Percentiles rank a stretch among this genome's conserved stretches.
Evolutionary conservation across 805 yeast genomes (phyloP).

Genomic region (Suhomyces sp.): DNA sequence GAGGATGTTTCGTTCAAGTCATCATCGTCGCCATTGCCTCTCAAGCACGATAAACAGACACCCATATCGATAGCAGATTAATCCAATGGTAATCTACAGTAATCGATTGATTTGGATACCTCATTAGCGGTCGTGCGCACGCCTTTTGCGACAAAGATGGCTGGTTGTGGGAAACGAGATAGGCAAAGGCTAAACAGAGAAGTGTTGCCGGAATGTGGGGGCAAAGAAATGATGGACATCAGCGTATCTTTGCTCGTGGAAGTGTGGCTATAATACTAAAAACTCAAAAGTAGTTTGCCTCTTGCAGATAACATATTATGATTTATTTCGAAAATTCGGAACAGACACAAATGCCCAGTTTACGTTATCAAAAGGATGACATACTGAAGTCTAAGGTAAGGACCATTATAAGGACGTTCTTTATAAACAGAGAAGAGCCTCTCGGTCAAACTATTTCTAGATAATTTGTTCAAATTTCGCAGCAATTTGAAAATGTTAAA

Average conservation of each 20-base stretch:
- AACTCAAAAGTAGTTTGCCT: too few species aligned
- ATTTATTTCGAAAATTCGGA: not conserved
- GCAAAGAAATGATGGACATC: not conserved
- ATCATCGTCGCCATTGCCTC: conserved; percentile 32
- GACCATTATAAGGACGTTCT: too few species aligned
- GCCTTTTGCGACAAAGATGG: not conserved
- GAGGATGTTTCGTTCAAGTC: conserved; percentile 41
- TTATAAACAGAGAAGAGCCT: too few species aligned
- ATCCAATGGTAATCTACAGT: not conserved
- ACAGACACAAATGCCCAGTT: not conserved
- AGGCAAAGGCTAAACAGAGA: not conserved
- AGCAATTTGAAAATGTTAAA: not conserved
- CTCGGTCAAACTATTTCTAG: not conserved
- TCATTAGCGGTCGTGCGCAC: not conserved
- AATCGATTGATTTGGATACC: not conserved
- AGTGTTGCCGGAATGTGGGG: not conserved
- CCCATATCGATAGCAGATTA: conserved; percentile 36
- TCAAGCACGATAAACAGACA: conserved; percentile 46
- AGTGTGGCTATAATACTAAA: not conserved
- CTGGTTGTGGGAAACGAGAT: not conserved
- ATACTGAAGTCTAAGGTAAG: too few species aligned
- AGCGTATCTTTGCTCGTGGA: not conserved
- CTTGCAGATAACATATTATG: too few species aligned
- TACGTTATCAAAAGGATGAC: too few species aligned
- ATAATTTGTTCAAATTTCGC: not conserved